Evolutionary conservation across 1,284 basidiomycete genomes (phyloP).

Genomic region (Ceratobasidium sp.): DNA sequence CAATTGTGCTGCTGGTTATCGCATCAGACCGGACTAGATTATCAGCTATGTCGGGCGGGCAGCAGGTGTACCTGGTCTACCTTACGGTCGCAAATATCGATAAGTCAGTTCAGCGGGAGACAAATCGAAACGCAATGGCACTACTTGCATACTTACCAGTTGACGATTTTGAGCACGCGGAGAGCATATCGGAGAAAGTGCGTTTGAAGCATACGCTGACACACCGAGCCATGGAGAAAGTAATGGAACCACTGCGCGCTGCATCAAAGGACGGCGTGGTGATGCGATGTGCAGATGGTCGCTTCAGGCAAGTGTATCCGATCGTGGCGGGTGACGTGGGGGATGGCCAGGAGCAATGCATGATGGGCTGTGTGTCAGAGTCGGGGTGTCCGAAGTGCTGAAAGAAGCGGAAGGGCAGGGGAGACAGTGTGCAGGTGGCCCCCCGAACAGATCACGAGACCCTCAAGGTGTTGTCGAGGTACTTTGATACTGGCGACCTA

Average conservation of each 20-base stretch:
- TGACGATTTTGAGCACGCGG: neutral
- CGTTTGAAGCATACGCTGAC: neutral
- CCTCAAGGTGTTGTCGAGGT: neutral
- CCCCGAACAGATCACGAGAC: neutral
- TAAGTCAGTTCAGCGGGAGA: slow-evolving; percentile 30
- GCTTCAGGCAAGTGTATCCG: neutral
- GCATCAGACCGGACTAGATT: slow-evolving; percentile 8
- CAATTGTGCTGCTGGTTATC: neutral
- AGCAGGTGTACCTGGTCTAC: slow-evolving; percentile 14
- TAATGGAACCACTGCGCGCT: neutral
- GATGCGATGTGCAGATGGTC: slow-evolving; percentile 14
- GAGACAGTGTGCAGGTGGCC: neutral
- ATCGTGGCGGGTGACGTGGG: neutral
- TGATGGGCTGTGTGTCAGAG: neutral
- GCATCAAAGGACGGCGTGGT: slow-evolving; percentile 7
- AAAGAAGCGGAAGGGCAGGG: neutral
- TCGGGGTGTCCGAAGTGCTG: slow-evolving; percentile 2
- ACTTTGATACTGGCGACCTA: neutral
- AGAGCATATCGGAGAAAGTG: too few relatives aligned
- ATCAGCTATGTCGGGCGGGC: slow-evolving; percentile 5
- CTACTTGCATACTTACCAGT: slow-evolving; percentile 43
- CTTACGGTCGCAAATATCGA: slow-evolving; percentile 36
- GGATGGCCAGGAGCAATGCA: slow-evolving; percentile 3
- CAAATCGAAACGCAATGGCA: slow-evolving; percentile 13
- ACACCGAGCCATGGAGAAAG: neutral